A percentile compares a stretch with the other conserved stretches of the same genome.
These are phyloP conservation scores for Zoysia japonica DNA, from an alignment of 176 grass and related monocot genomes.

Conservation along the genomic window DNA sequence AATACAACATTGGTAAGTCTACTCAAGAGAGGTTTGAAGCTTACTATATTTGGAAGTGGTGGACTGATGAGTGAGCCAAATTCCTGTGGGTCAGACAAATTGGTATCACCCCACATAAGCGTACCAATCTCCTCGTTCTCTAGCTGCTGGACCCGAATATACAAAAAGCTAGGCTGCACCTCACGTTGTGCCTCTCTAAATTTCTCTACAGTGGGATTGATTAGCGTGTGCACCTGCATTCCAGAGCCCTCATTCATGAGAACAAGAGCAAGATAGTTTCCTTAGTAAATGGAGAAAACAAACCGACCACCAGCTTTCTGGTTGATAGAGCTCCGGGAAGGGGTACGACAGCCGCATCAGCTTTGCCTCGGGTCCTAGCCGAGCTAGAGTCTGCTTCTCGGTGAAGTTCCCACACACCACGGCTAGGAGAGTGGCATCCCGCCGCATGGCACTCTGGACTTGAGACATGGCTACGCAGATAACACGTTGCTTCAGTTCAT, in stretches of 20 bases:
- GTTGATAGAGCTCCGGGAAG: slow-evolving; percentile 57
- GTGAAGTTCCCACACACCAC: slow-evolving; percentile 53
- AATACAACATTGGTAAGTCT: neutral
- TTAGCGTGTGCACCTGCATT: slow-evolving; percentile 66
- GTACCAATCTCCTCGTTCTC: slow-evolving; percentile 65
- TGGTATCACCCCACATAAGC: slow-evolving; percentile 55
- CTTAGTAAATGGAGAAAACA: neutral
- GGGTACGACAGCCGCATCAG: slow-evolving; percentile 40
- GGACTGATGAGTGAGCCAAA: slow-evolving; percentile 51
- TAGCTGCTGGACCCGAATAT: slow-evolving; percentile 61
- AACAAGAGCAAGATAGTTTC: neutral
- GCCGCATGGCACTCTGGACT: slow-evolving; percentile 21
- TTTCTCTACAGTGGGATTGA: slow-evolving; percentile 61
- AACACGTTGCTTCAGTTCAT: slow-evolving; percentile 1
- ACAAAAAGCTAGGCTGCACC: slow-evolving; percentile 59
- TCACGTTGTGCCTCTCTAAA: slow-evolving; percentile 48
- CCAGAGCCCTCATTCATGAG: neutral
- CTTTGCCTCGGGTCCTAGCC: slow-evolving; percentile 7
- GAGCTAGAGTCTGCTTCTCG: slow-evolving; percentile 9
- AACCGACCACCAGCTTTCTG: slow-evolving; percentile 53
- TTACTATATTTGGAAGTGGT: slow-evolving; percentile 71
- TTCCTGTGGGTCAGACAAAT: slow-evolving; percentile 51
- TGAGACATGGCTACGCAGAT: slow-evolving; percentile 46
- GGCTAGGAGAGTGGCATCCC: slow-evolving; percentile 46
- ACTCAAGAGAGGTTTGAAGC: slow-evolving; percentile 1